phyloP scores from a whole-genome alignment of 108 stramenopile genomes.

The Cyclotella baltica region DNA sequence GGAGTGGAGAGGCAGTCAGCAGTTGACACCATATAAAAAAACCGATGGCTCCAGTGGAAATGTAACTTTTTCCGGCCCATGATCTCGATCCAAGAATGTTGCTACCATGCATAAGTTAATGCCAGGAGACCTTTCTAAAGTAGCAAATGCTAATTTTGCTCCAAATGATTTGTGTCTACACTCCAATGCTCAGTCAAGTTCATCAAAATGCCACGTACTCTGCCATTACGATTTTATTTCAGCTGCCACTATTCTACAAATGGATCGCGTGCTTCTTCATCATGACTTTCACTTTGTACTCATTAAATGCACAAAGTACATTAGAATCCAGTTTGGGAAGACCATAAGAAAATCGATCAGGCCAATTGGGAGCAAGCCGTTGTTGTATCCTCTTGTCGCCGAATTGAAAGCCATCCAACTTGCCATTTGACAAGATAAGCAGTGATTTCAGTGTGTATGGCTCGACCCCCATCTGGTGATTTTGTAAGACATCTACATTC shows the following conservation, averaged over 20 bases:
- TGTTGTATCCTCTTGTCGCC: neutral
- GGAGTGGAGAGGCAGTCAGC: constrained; percentile 34
- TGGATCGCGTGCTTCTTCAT: neutral
- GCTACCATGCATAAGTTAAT: too few relatives aligned
- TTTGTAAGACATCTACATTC: constrained; percentile 5
- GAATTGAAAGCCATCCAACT: constrained; percentile 16
- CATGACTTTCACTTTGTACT: constrained; percentile 14
- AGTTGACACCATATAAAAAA: too few relatives aligned
- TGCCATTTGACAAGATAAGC: constrained; percentile 25
- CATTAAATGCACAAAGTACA: neutral
- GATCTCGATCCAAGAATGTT: too few relatives aligned
- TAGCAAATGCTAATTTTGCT: too few relatives aligned
- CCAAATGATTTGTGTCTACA: too few relatives aligned
- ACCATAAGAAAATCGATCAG: constrained; percentile 10
- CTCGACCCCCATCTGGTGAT: constrained; percentile 28
- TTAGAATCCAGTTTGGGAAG: constrained; percentile 18
- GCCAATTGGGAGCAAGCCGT: constrained; percentile 1
- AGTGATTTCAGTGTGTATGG: constrained; percentile 12
- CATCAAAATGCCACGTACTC: too few relatives aligned
- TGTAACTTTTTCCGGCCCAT: too few relatives aligned
- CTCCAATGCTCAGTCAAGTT: too few relatives aligned
- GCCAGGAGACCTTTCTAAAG: too few relatives aligned
- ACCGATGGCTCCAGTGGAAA: too few relatives aligned
- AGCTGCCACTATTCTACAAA: too few relatives aligned
- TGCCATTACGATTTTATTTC: too few relatives aligned